Percentiles rank a stretch among this genome's conserved stretches.
These are phyloP conservation scores for Penicillium herquei DNA, from an alignment of 495 filamentous ascomycete genomes.

Conservation along the genomic window DNA sequence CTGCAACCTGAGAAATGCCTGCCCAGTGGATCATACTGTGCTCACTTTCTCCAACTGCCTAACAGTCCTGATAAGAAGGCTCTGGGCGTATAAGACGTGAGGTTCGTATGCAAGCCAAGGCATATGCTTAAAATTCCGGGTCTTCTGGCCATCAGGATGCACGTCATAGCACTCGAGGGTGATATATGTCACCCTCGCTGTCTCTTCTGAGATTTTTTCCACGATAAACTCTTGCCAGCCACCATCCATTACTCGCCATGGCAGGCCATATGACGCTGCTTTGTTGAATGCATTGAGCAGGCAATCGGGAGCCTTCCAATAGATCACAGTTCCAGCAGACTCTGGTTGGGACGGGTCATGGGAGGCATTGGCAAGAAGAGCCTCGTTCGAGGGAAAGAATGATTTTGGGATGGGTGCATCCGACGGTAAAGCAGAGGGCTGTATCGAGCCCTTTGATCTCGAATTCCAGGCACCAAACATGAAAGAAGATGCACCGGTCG, in stretches of 20 bases:
- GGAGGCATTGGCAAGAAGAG: neutral
- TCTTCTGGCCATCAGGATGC: constrained; percentile 1
- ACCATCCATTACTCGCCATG: constrained; percentile 19
- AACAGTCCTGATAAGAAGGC: constrained; percentile 6
- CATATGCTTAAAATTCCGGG: constrained; percentile 4
- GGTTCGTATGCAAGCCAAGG: constrained; percentile 13
- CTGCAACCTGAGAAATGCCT: no score
- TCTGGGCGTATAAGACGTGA: constrained; percentile 18
- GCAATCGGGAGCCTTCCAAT: constrained; percentile 3
- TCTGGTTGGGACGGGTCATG: neutral
- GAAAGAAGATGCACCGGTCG: neutral
- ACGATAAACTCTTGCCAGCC: constrained; percentile 18
- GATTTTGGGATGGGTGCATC: neutral
- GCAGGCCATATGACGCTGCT: constrained; percentile 9
- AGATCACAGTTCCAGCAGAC: neutral
- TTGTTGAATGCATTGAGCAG: constrained; percentile 3
- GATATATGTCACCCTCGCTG: constrained; percentile 13
- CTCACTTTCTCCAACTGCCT: neutral
- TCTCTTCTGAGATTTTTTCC: constrained; percentile 11
- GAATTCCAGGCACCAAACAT: neutral
- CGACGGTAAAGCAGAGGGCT: neutral
- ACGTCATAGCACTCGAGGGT: constrained; percentile 9
- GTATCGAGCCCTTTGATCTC: neutral
- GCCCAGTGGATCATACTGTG: neutral
- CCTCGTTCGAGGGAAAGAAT: neutral